A percentile compares a stretch with the other conserved stretches of the same genome.
Evolutionary conservation across 495 filamentous ascomycete genomes (phyloP).

Genomic region (Penicillium odoratum): DNA sequence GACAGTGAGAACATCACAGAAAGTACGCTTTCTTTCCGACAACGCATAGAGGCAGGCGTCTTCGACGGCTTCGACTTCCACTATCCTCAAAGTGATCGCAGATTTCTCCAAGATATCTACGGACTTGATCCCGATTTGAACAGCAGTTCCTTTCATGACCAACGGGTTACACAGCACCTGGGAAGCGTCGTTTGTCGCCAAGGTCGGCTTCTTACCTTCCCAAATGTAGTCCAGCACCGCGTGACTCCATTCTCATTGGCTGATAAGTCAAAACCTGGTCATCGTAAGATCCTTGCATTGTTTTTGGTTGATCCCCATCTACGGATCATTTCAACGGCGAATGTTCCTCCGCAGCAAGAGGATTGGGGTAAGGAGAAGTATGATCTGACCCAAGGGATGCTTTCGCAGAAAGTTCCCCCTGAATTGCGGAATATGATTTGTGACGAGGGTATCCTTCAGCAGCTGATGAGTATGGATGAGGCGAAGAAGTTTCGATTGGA

Average conservation of each 20-base stretch:
- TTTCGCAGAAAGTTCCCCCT: conserved; percentile 6
- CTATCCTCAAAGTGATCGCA: conserved; percentile 29
- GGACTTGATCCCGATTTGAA: conserved; percentile 17
- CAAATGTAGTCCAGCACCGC: conserved; percentile 49
- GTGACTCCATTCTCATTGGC: conserved; percentile 49
- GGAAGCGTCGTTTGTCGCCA: conserved; percentile 32
- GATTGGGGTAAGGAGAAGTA: conserved; percentile 34
- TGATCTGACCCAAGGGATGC: neutral
- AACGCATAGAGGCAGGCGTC: conserved; percentile 22
- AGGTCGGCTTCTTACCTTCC: conserved; percentile 37
- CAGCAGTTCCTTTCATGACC: neutral
- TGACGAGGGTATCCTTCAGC: conserved; percentile 21
- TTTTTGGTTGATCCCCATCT: conserved; percentile 57
- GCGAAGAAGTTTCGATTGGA: conserved; percentile 44
- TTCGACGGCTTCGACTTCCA: conserved; percentile 13
- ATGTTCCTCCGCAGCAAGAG: conserved; percentile 55
- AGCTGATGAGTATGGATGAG: conserved; percentile 42
- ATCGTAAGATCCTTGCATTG: conserved; percentile 56
- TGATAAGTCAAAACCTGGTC: conserved; percentile 52
- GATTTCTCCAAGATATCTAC: conserved; percentile 31
- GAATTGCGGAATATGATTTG: conserved; percentile 13
- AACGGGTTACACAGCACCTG: conserved; percentile 33
- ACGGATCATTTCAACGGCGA: conserved; percentile 53
- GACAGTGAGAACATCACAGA: conserved; percentile 60
- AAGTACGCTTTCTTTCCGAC: conserved; percentile 53